A percentile compares a stretch with the other conserved stretches of the same genome.
phyloP scores from a whole-genome alignment of 176 grass and related monocot species.

The Hordeum vulgare region MorexV3_pseudomolecules_assembly NC_058524.1:565241576-565242075 shows the following conservation, averaged over 20 bases:
- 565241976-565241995: too few species aligned
- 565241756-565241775: not conserved
- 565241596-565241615: not conserved
- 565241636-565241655: not conserved
- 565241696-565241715: conserved; percentile 1
- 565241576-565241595: not conserved
- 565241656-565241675: conserved; percentile 27
- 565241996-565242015: too few species aligned
- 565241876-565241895: conserved; percentile 14
- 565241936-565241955: too few species aligned
- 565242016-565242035: too few species aligned
- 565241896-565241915: not conserved
- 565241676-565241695: conserved; percentile 34
- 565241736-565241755: not conserved
- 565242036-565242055: too few species aligned
- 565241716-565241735: not conserved
- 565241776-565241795: too few species aligned
- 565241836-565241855: not conserved
- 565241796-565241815: not conserved
- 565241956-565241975: too few species aligned
- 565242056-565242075: too few species aligned
- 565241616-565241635: conserved; percentile 16
- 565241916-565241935: too few species aligned
- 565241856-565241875: not conserved
- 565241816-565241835: too few species aligned